Base-by-base conservation (phyloP, 495 filamentous ascomycete genomes). In the Aeminium ludgeri region DNA sequence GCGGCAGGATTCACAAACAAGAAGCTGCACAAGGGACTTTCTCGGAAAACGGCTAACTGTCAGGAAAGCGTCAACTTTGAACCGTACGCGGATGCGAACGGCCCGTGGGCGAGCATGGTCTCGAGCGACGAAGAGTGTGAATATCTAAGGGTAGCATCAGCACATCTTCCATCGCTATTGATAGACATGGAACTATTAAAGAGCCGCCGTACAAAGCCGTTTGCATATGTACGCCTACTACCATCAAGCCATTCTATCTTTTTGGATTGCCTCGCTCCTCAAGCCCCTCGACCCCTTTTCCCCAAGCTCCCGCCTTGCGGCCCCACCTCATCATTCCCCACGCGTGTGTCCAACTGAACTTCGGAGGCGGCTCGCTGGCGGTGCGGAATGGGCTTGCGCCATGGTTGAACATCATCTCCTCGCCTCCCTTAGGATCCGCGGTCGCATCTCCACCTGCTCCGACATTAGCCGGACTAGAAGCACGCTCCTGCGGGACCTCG, bases 311-410 rank as follows among this genome's bases (percentile, higher is more conserved):
- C 25, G 70, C 68, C 45, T 64, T 66, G 53, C 55, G 61, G 6
- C 69, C 70, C 67, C 65, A 73, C 31, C 50, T 60, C 49, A 64
- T 55, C 44, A 65, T 65, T 0, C 65, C 65, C 70, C 67, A 74
- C 25, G 60, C 61, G 60, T 72, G 69, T 36, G 50, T 59, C 59
- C 55, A 63, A 16, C 52, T 49, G 43, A 73, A 59, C 46, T 60
- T 65, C 15, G 64, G 65, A 35, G 68, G 65, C 34, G 62, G 52
- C 36, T 66, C 64, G 13, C 30, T 30, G 27, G 49, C 53, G 36
- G 57, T 65, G 10, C 65, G 49, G 35, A 70, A 69, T 10, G 65
- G 61, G 52, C 62, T 67, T 20, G 62, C 30, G 13, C 49, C 46
- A 6, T 48, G 30, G 32, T 29, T 40, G 34, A 50, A 50, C 23